Evolutionary conservation across 2,329 filamentous ascomycete genomes (phyloP), one percentile per base, ranked within the genome.

Genomic region (Colletotrichum sp.): DNA sequence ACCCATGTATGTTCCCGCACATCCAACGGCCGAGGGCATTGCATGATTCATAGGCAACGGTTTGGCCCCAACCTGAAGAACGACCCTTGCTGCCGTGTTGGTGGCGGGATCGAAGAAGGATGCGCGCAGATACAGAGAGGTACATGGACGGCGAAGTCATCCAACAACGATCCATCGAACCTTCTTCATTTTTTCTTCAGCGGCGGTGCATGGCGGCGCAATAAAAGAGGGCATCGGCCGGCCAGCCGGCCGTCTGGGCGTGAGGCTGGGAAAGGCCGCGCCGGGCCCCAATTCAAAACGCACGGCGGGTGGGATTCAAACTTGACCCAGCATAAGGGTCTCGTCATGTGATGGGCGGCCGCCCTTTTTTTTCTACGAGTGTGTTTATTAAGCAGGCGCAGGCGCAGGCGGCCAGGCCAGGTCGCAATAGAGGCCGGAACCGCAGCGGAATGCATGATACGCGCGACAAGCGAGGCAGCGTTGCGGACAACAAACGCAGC

Each of bases 291-390:
- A 48, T 48, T 48, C 38, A 48, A n/a, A 38, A 69, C 52, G 68
- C 68, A 38, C n/a, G 14, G 59, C 68, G 52, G 61, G 62, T 74
- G 62, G 24, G 55, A 75, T 63, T 73, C 24, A 9, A 26, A 21
- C 38, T 30, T 21, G 73, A 72, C 73, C 73, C 73, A 73, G 73
- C 73, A 75, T 75, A 21, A 32, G 58, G 30, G 38, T 68, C 34
- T 62, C 73, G 73, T 75, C 73, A 75, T 73, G 73, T 75, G 73
- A 75, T 64, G 43, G 24, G 56, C 30, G 55, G 58, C 61, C 30
- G 18, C 18, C 18, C 18, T 48, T 43, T 43, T 48, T 61, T 71
- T 32, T 14, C 34, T 36, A 36, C 34, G 34, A 36, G 59, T 56
- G 32, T 48, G 43, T 43, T 64, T 28, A 68, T 72, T 75, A 61